A percentile compares a stretch with the other conserved stretches of the same genome.
These are phyloP conservation scores for Aspergillus aculeatus DNA, from an alignment of 2,329 filamentous ascomycete species.

Conservation along the genomic window DNA sequence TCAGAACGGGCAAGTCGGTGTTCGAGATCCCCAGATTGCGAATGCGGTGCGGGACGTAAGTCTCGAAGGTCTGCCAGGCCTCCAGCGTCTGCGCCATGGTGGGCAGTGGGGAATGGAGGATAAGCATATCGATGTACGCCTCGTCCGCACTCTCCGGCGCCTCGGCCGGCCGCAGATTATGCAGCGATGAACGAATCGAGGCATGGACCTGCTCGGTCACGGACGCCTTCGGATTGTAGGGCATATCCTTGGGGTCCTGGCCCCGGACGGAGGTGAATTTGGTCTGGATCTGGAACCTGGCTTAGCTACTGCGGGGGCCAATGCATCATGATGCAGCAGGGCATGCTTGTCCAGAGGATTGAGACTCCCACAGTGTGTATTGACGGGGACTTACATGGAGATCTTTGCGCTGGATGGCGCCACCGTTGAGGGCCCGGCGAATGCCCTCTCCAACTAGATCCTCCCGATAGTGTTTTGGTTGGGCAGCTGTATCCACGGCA, in stretches of 20 bases:
- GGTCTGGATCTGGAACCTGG: constrained; percentile 65
- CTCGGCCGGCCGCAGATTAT: constrained; percentile 52
- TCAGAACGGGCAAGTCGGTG: constrained; percentile 58
- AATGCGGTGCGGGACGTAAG: constrained; percentile 64
- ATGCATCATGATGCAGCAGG: not conserved
- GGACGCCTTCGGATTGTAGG: constrained; percentile 60
- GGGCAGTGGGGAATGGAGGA: constrained; percentile 59
- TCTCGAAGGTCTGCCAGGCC: constrained; percentile 66
- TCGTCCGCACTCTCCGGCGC: constrained; percentile 35
- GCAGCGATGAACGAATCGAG: constrained; percentile 66
- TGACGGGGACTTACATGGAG: constrained; percentile 56
- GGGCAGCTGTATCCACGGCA: constrained; percentile 73
- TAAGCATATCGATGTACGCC: constrained; percentile 57
- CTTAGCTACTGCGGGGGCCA: not conserved
- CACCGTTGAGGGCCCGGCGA: constrained; percentile 58
- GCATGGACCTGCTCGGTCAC: constrained; percentile 64
- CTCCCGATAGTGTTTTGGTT: constrained; percentile 77
- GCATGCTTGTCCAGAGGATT: not conserved
- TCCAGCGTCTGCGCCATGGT: constrained; percentile 55
- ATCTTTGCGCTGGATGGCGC: constrained; percentile 58
- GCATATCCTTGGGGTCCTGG: constrained; percentile 61
- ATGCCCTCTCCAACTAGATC: constrained; percentile 67
- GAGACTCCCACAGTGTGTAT: not conserved
- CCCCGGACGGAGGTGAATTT: constrained; percentile 69
- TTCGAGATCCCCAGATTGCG: constrained; percentile 75